Conservation (phyloP, 169 alveolate species). For the Plasmodium sp. region DNA sequence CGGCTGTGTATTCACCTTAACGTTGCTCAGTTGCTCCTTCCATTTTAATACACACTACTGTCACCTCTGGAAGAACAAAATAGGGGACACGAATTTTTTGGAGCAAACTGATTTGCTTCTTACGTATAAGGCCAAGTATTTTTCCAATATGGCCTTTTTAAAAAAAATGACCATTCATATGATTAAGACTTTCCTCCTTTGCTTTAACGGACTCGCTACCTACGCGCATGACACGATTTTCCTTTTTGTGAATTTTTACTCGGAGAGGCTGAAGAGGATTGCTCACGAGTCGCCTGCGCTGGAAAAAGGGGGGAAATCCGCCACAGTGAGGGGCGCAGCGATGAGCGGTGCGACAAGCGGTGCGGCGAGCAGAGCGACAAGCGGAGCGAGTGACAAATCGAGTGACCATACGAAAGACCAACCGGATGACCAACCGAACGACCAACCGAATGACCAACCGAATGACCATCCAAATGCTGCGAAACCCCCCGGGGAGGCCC, state of each 20-base stretch:
- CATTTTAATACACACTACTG: constrained; percentile 34
- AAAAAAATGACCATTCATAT: constrained; percentile 41
- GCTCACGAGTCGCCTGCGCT: not conserved
- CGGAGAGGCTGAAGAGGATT: constrained; percentile 31
- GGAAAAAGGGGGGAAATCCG: not conserved
- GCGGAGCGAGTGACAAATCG: no score
- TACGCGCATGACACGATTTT: constrained; percentile 62
- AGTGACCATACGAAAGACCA: not conserved
- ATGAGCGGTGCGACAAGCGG: no score
- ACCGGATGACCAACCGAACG: not conserved
- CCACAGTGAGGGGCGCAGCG: not conserved
- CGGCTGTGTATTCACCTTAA: constrained; percentile 36
- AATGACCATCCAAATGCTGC: not conserved
- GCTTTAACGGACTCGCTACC: constrained; percentile 57
- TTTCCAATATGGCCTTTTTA: constrained; percentile 47
- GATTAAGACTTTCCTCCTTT: constrained; percentile 38
- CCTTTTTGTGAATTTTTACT: constrained; percentile 63
- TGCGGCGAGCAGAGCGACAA: no score
- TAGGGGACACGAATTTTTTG: not conserved
- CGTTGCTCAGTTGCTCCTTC: constrained; percentile 42
- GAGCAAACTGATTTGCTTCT: constrained; percentile 11
- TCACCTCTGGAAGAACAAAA: constrained; percentile 5
- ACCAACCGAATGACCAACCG: not conserved
- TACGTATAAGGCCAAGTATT: constrained; percentile 24
- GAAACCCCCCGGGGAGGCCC: not conserved